Evolutionary conservation across 768 basidiomycete genomes (phyloP).

Genomic region (Gymnopilus dilepis): DNA sequence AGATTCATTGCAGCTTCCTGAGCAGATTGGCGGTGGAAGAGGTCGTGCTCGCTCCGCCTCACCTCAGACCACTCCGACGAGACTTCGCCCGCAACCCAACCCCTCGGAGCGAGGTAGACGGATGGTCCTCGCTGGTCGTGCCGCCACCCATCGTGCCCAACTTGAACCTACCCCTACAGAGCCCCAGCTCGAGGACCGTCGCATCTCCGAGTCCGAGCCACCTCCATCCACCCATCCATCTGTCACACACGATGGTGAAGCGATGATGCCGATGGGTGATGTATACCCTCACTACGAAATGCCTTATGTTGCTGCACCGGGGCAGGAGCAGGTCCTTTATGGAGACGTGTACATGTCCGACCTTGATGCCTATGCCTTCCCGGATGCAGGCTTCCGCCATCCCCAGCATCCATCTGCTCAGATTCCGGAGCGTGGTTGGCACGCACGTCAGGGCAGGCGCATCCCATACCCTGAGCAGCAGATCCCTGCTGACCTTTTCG

Average conservation of each 20-base stretch:
- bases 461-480: no score
- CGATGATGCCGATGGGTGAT: neutral
- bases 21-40: neutral
- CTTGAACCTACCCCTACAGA: neutral
- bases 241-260: neutral
- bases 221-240: neutral
- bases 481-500: no score
- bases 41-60: neutral
- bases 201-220: neutral
- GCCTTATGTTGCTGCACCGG: neutral
- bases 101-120: neutral
- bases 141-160: neutral
- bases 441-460: no score
- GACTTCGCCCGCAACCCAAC: neutral
- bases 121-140: neutral
- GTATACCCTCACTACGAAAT: neutral
- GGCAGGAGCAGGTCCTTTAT: neutral
- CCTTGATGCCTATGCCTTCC: no score
- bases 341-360: neutral
- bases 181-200: neutral
- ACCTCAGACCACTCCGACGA: neutral
- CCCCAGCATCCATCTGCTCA: no score
- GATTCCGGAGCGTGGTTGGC: no score
- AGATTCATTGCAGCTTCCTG: no score
- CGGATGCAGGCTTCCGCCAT: no score